Base-by-base conservation (phyloP, 208 protist genomes). In the Crithidia fasciculata region DNA sequence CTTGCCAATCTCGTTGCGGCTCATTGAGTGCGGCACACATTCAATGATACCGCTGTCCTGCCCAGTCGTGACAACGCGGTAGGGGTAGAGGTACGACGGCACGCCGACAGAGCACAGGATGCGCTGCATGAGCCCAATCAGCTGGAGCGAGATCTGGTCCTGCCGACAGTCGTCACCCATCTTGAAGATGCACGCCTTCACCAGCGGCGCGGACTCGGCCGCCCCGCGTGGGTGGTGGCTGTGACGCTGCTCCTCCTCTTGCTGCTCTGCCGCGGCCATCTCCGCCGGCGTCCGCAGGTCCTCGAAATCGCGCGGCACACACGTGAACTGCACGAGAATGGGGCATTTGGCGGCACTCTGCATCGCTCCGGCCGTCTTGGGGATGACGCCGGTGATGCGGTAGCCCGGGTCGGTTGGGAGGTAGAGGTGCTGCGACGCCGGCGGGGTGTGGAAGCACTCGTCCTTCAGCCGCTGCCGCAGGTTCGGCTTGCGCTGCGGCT, bases 121-220 rank as follows among this genome's bases (percentile, higher is more conserved):
- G 65, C 89, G 83, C 66, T 93, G 79, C 61, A 98, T 91, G 10
- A 97, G 74, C 12, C 74, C 82, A 45, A 99, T 97, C 7, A 98
- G 81, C 85, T 99, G 97, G 57, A 98, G 81, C 19, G 95, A 90
- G 49, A 99, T 86, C 65, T 94, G 89, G 79, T 99, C 97, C 71
- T 98, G 96, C 36, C 97, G 87, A 74, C 93, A 97, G 84, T 99
- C 97, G 83, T 99, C 97, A 18, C 96, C 95, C 85, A 96, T 94
- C 86, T 99, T 98, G 81, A 98, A 98, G 60, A 99, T 98, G 78
- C 94, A 96, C 67, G 92, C 80, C 72, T 93, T 94, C 37, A 90
- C 74, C 15, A 92, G 65, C 15, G 53, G 62, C 45, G 12, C 45
- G 12, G 45, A 49, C 9, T 49, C 12, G 36, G 65, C 57, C n/a